These are phyloP conservation scores for Linum trigynum DNA, from an alignment of 345 rosid genomes.

Conservation along the genomic window DNA sequence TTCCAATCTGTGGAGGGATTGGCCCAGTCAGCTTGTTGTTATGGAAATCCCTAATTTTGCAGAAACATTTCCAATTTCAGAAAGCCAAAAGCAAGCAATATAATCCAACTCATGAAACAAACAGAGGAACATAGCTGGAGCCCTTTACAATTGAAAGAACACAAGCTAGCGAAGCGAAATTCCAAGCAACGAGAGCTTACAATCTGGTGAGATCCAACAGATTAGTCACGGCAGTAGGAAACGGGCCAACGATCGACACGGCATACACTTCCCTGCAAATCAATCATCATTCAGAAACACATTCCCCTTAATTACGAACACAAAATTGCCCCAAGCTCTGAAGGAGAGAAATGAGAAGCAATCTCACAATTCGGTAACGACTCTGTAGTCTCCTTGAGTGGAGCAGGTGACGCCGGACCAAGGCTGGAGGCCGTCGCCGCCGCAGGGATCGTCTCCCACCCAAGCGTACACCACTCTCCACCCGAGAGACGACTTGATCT, in stretches of 20 bases:
- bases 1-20: constrained; percentile 90
- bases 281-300: background rate
- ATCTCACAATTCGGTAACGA: constrained; percentile 71
- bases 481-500: constrained; percentile 91
- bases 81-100: no score
- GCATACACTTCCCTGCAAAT: constrained; percentile 73
- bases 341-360: background rate
- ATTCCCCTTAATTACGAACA: background rate
- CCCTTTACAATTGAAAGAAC: no score
- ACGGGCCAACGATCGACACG: constrained; percentile 91
- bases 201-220: constrained; percentile 79
- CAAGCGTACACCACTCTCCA: constrained; percentile 97
- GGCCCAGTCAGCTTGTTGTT: constrained; percentile 90
- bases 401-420: constrained; percentile 98
- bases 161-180: background rate
- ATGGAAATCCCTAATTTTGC: constrained; percentile 56
- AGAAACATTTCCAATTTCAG: background rate
- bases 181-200: constrained; percentile 28
- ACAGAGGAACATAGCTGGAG: no score
- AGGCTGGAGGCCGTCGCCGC: constrained; percentile 73
- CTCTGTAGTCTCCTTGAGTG: constrained; percentile 76
- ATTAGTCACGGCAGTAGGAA: constrained; percentile 82
- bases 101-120: no score
- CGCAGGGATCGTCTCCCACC: constrained; percentile 98
- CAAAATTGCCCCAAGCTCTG: background rate